Conservation (phyloP, 2,329 filamentous ascomycete species). For the Curvularia spicifera region DNA sequence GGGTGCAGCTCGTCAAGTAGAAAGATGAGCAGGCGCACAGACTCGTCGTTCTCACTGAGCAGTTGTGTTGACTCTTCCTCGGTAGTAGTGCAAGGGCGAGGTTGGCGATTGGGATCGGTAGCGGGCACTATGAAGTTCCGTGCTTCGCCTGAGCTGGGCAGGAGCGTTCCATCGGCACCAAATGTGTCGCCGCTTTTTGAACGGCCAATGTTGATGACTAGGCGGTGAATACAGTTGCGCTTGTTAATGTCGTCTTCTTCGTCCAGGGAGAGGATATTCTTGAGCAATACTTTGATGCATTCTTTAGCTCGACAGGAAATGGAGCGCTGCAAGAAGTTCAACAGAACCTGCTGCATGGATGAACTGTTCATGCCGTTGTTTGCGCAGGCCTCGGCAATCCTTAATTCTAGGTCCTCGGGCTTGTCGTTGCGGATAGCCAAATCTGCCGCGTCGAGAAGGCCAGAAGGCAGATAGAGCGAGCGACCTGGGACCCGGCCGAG, state of each 20-base stretch:
- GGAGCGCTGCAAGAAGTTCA: conserved; percentile 79
- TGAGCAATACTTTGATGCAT: conserved; percentile 75
- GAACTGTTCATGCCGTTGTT: conserved; percentile 56
- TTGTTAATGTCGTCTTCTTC: conserved; percentile 93
- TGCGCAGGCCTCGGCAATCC: conserved; percentile 65
- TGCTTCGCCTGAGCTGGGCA: conserved; percentile 60
- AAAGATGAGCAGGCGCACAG: conserved; percentile 70
- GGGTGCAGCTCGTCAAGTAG: conserved; percentile 71
- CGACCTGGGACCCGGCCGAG: conserved; percentile 78
- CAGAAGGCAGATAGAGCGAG: conserved; percentile 72
- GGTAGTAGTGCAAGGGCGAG: conserved; percentile 67
- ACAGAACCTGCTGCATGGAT: conserved; percentile 70
- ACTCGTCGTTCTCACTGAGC: conserved; percentile 72
- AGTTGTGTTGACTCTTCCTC: conserved; percentile 69
- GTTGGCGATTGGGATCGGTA: conserved; percentile 68
- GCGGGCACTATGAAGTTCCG: conserved; percentile 82
- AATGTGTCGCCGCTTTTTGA: conserved; percentile 63
- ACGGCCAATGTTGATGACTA: conserved; percentile 90
- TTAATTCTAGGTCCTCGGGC: conserved; percentile 59
- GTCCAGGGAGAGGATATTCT: conserved; percentile 72
- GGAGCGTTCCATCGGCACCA: conserved; percentile 58
- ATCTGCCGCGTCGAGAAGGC: conserved; percentile 74
- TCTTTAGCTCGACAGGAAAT: conserved; percentile 72
- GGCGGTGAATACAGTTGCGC: conserved; percentile 88
- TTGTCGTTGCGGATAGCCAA: conserved; percentile 74